These are phyloP conservation scores for Fusarium albidum DNA, from an alignment of 2,329 filamentous ascomycete species.

Conservation along the genomic window DNA sequence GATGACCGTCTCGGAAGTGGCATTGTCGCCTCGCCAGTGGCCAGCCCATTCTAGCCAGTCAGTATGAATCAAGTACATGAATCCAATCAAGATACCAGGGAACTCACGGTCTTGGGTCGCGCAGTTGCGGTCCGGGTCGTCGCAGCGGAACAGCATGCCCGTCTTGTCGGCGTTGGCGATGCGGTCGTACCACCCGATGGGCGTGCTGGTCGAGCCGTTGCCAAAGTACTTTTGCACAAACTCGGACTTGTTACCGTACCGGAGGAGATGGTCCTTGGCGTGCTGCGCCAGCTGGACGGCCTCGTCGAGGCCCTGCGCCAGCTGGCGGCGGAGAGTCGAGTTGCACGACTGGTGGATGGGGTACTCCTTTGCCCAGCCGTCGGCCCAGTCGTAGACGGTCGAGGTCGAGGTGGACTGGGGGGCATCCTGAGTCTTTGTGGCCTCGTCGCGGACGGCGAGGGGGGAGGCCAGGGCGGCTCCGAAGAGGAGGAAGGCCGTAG, in stretches of 20 bases:
- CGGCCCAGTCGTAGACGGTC: constrained; percentile 43
- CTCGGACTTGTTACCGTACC: constrained; percentile 63
- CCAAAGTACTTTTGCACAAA: constrained; percentile 75
- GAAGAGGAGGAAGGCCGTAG: constrained; percentile 38
- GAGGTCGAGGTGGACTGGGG: constrained; percentile 30
- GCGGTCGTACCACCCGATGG: constrained; percentile 69
- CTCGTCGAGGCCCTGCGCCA: constrained; percentile 66
- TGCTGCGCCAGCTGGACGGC: constrained; percentile 65
- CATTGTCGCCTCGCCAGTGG: constrained; percentile 73
- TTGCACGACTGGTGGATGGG: constrained; percentile 74
- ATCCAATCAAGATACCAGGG: fast-evolving
- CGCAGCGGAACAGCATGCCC: constrained; percentile 70
- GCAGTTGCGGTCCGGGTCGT: constrained; percentile 74
- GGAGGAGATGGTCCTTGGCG: constrained; percentile 68
- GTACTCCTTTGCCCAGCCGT: constrained; percentile 46
- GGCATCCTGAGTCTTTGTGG: constrained; percentile 29
- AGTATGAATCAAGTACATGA: too few relatives aligned
- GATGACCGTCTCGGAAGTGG: constrained; percentile 73
- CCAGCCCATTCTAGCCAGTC: constrained; percentile 73
- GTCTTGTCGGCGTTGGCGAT: constrained; percentile 66
- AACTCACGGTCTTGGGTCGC: constrained; percentile 52
- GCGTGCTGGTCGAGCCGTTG: constrained; percentile 61
- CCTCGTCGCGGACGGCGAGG: constrained; percentile 37
- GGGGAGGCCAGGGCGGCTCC: constrained; percentile 41
- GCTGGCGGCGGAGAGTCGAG: constrained; percentile 63